Percentiles rank a stretch among this genome's conserved stretches.
These are phyloP conservation scores for Stentor coeruleus DNA, from an alignment of 73 alveolate genomes.

Conservation along the genomic window DNA sequence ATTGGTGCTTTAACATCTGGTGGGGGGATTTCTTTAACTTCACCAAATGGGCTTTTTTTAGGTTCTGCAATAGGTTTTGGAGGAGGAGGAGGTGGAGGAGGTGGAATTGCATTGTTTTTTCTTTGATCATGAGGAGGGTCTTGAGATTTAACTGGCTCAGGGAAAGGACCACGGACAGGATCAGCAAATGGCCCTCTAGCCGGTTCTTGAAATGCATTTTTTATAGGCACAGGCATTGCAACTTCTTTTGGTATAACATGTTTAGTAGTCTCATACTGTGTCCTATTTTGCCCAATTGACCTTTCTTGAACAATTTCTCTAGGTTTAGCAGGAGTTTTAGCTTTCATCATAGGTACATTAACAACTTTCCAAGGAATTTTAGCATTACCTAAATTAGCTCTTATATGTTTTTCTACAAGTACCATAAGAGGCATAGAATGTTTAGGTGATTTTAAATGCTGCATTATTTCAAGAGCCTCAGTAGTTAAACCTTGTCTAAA, in stretches of 20 bases:
- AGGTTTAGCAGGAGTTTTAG: not conserved
- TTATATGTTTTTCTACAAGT: not conserved
- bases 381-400: not conserved
- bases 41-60: constrained; percentile 9
- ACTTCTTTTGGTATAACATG: not conserved
- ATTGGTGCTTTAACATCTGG: constrained; percentile 20
- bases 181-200: not conserved
- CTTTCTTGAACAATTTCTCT: not conserved
- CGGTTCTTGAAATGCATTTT: not conserved
- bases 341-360: not conserved
- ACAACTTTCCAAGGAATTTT: constrained; percentile 8
- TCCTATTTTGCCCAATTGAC: no score
- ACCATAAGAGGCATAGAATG: not conserved
- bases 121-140: no score
- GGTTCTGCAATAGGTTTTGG: constrained; percentile 22
- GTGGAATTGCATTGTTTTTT: no score
- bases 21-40: no score
- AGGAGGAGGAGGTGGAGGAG: no score
- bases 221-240: not conserved
- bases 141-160: constrained; percentile 11
- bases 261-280: not conserved
- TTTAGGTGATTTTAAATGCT: not conserved
- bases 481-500: not conserved
- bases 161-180: not conserved
- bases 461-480: not conserved